phyloP scores from a whole-genome alignment of 1,139 yeast species.

The Geotrichum aggregatum region DNA sequence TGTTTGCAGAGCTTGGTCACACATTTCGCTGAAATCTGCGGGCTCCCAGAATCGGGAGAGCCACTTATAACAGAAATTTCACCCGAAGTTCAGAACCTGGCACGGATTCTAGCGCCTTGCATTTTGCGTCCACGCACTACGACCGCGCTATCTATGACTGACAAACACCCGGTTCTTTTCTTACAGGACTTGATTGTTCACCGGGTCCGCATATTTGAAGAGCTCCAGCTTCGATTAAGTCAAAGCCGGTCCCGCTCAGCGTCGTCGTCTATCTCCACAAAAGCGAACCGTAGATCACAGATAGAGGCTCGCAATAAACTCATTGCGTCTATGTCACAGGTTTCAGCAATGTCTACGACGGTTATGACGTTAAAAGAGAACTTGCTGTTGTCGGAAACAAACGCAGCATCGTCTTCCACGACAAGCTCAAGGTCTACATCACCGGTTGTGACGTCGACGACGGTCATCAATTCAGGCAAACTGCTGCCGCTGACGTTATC shows the following conservation, averaged over 20 bases:
- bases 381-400: too few relatives aligned
- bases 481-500: constrained; percentile 4
- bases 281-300: constrained; percentile 30
- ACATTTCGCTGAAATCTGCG: constrained; percentile 21
- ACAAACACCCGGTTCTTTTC: constrained; percentile 33
- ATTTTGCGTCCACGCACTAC: constrained; percentile 36
- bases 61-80: not conserved
- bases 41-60: constrained; percentile 3
- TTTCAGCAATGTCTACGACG: not conserved
- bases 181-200: constrained; percentile 30
- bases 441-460: not conserved
- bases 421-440: constrained; percentile 6
- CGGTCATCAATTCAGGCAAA: not conserved
- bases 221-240: constrained; percentile 23
- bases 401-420: not conserved
- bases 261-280: constrained; percentile 27
- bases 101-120: constrained; percentile 30
- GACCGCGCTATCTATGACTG: constrained; percentile 34
- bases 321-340: constrained; percentile 23
- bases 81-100: constrained; percentile 13
- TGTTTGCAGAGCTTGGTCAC: constrained; percentile 18
- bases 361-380: not conserved
- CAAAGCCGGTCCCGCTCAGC: constrained; percentile 26
- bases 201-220: constrained; percentile 27
- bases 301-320: constrained; percentile 35